Conservation (phyloP, 2,329 filamentous ascomycete genomes). For the Trichoderma sp. region DNA sequence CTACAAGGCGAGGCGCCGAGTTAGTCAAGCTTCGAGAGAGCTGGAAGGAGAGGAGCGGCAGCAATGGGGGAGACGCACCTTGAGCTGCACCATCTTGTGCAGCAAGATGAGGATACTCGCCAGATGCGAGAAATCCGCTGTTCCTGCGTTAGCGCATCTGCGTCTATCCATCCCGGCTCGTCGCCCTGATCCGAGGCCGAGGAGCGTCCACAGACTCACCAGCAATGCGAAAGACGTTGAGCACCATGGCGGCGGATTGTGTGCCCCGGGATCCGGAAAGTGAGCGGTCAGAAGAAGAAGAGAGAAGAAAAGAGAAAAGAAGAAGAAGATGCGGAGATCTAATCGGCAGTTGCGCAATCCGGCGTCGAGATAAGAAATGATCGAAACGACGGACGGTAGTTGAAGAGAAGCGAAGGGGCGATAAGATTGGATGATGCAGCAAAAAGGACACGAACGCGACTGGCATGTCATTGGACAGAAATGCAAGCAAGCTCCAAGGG, state of each 20-base stretch:
- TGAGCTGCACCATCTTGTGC: slow-evolving; percentile 93
- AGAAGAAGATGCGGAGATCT: neutral
- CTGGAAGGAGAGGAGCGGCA: slow-evolving; percentile 16
- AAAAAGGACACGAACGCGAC: slow-evolving; percentile 30
- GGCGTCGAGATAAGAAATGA: neutral
- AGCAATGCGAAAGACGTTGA: slow-evolving; percentile 59
- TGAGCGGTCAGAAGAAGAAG: neutral
- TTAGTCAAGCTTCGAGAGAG: neutral
- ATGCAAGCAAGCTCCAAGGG: slow-evolving; percentile 4
- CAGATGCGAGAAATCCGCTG: slow-evolving; percentile 94
- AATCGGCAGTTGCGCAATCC: neutral
- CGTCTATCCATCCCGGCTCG: slow-evolving; percentile 11
- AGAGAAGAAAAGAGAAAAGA: neutral
- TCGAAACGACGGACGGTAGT: neutral
- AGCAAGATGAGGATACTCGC: slow-evolving; percentile 90
- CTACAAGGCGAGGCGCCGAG: slow-evolving; percentile 45
- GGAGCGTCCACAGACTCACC: slow-evolving; percentile 39
- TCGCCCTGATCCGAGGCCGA: neutral
- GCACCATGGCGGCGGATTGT: slow-evolving; percentile 39
- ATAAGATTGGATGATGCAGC: slow-evolving; percentile 19
- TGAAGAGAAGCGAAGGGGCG: neutral
- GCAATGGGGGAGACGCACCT: slow-evolving; percentile 51
- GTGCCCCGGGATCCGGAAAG: neutral
- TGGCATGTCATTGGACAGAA: slow-evolving; percentile 24
- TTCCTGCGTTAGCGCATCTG: slow-evolving; percentile 21